Conservation (phyloP, 805 yeast species). For the Wickerhamiella parazyma region DNA sequence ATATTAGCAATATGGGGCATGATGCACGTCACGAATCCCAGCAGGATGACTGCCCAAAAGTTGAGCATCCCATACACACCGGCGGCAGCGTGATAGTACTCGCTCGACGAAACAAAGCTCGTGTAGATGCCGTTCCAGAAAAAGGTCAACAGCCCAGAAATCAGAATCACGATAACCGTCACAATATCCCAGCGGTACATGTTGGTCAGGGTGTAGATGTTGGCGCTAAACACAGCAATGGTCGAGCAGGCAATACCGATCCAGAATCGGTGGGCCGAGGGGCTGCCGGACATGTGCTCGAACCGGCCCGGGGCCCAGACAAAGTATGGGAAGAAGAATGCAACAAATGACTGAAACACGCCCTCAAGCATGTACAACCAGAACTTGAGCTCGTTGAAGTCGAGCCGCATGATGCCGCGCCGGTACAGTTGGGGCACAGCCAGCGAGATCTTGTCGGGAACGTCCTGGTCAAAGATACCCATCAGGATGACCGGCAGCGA, state of each 20-base stretch:
- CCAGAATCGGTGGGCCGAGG: constrained; percentile 50
- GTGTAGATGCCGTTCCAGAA: constrained; percentile 80
- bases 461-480: constrained; percentile 67
- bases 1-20: constrained; percentile 49
- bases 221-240: constrained; percentile 50
- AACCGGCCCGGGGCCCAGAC: constrained; percentile 34
- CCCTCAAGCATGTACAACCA: constrained; percentile 56
- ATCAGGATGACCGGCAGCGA: constrained; percentile 63
- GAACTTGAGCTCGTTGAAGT: constrained; percentile 50
- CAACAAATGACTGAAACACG: constrained; percentile 52
- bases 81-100: constrained; percentile 51
- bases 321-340: constrained; percentile 56
- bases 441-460: constrained; percentile 48
- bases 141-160: constrained; percentile 46
- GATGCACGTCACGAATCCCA: constrained; percentile 41
- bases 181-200: constrained; percentile 74
- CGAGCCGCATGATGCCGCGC: constrained; percentile 48
- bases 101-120: constrained; percentile 35
- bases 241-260: constrained; percentile 51
- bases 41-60: constrained; percentile 52
- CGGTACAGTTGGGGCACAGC: constrained; percentile 59
- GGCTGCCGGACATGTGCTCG: constrained; percentile 15
- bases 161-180: constrained; percentile 35
- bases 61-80: constrained; percentile 46
- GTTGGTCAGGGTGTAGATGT: constrained; percentile 50